Base-by-base conservation (phyloP, 2,329 filamentous ascomycete genomes). In the Stagonosporopsis rhizophila region DNA sequence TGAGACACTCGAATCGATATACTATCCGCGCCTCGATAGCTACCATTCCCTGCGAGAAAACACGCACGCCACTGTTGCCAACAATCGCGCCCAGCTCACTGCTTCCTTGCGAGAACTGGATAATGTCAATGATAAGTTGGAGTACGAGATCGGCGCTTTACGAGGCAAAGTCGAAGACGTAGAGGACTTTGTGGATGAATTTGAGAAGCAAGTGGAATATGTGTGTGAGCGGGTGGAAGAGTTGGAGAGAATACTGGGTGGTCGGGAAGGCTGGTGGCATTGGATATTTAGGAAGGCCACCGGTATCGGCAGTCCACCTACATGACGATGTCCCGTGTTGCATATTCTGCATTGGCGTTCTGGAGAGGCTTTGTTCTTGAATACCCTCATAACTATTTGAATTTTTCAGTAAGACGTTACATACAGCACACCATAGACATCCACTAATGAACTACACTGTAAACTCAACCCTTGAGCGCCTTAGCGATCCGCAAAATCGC, bases 91-190 rank as follows among this genome's bases (percentile, higher is more conserved):
- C 20, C 82, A 84, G 48, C 79, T 96, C 34, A 85, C 84, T 4
- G 91, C 95, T 70, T 83, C 84, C 15, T 81, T 92, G 58, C 89
- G 89, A 73, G 90, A 95, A 61, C 82, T 97, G 14, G 92, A 96
- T 72, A 85, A 89, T 20, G 80, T 96, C 35, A 87, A 89, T 2
- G 91, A 92, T 19, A 93, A 93, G 75, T 81, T 98, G 52, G 93
- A 98, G 69, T 98, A 98, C 75, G 94, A 97, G 79, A 88, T 97
- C 59, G 86, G 89, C 57, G 87, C 87, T 15, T 80, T 98, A n/a
- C 82, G 87, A 44, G 87, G 88, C 44, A 92, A 92, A 67, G 89
- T 96, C 9, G 84, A 90, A 66, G 94, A 98, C 70, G 90, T 96
- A 8, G 92, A 96, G 70, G 89, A 92, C 59, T 90, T 90, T 1